Evolutionary conservation across 2,329 filamentous ascomycete species (phyloP).

Genomic region (Sclerotinia spermophila): DNA sequence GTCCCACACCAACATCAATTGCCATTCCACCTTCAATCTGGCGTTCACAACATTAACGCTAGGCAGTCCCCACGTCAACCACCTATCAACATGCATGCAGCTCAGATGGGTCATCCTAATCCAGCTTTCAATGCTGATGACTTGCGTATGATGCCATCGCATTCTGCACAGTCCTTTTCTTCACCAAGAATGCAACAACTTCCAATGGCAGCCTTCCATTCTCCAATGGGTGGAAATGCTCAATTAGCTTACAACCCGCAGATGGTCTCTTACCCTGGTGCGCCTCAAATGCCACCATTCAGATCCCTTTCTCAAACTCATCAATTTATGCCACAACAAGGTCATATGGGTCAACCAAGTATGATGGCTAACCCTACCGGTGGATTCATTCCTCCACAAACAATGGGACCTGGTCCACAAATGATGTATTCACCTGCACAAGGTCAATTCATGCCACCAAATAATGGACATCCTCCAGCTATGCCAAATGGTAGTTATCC

Average conservation of each 20-base stretch:
- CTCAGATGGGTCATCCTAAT: slow-evolving; percentile 65
- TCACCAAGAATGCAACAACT: slow-evolving; percentile 75
- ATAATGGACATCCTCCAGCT: slow-evolving; percentile 51
- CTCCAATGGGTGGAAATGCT: slow-evolving; percentile 63
- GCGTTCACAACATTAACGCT: slow-evolving; percentile 62
- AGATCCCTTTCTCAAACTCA: slow-evolving; percentile 68
- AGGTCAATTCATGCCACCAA: slow-evolving; percentile 60
- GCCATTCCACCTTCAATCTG: slow-evolving; percentile 76
- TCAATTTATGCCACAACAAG: slow-evolving; percentile 70
- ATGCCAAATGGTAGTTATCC: slow-evolving; percentile 73
- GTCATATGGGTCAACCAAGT: slow-evolving; percentile 68
- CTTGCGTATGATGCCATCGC: slow-evolving; percentile 80
- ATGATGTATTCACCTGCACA: slow-evolving; percentile 79
- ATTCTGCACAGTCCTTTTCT: slow-evolving; percentile 77
- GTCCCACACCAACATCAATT: slow-evolving; percentile 81
- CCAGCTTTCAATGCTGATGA: slow-evolving; percentile 72
- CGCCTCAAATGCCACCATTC: slow-evolving; percentile 67
- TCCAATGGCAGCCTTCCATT: slow-evolving; percentile 66
- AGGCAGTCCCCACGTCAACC: slow-evolving; percentile 72
- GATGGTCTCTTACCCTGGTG: slow-evolving; percentile 65
- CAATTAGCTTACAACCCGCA: slow-evolving; percentile 67
- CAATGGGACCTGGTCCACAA: slow-evolving; percentile 67
- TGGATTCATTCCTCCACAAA: slow-evolving; percentile 71
- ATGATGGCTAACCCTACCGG: slow-evolving; percentile 75
- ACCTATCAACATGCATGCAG: slow-evolving; percentile 71